Conservation (phyloP, 192 early-diverging fungal genomes). For the Backusella westeae region DNA sequence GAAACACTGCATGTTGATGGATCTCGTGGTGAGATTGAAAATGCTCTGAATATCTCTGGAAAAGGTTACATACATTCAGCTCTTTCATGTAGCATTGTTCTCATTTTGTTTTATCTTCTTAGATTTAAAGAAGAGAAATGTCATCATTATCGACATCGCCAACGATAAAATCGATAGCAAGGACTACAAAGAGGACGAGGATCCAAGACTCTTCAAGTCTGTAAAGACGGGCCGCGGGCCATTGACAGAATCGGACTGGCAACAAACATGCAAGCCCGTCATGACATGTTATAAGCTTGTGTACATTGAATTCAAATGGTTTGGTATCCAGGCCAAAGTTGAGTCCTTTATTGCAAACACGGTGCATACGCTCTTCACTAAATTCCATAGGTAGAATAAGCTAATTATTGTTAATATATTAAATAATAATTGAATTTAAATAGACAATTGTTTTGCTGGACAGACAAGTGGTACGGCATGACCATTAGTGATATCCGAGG, state of each 20-base stretch:
- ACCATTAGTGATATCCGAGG: slow-evolving; percentile 66
- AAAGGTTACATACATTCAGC: neutral
- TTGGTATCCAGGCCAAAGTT: slow-evolving; percentile 62
- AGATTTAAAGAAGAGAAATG: slow-evolving; percentile 60
- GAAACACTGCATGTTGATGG: slow-evolving; percentile 70
- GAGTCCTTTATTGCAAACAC: slow-evolving; percentile 63
- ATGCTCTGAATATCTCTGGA: slow-evolving; percentile 46
- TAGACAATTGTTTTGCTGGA: slow-evolving; percentile 72
- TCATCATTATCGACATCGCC: slow-evolving; percentile 65
- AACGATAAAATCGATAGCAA: slow-evolving; percentile 55
- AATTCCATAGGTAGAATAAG: slow-evolving; percentile 59
- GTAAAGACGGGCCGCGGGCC: slow-evolving; percentile 70
- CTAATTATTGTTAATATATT: neutral
- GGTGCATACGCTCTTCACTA: slow-evolving; percentile 54
- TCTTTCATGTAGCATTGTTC: neutral
- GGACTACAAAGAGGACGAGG: slow-evolving; percentile 61
- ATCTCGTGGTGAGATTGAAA: slow-evolving; percentile 69
- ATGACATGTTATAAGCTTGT: slow-evolving; percentile 86
- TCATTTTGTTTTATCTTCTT: neutral
- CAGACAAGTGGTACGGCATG: slow-evolving; percentile 75
- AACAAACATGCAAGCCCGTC: slow-evolving; percentile 58
- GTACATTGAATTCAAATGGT: slow-evolving; percentile 77
- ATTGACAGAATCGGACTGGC: slow-evolving; percentile 55
- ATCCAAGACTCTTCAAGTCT: slow-evolving; percentile 63
- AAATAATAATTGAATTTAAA: neutral